Evolutionary conservation across 1,284 basidiomycete species (phyloP).

Genomic region (Cystobasidium slooffiae): DNA sequence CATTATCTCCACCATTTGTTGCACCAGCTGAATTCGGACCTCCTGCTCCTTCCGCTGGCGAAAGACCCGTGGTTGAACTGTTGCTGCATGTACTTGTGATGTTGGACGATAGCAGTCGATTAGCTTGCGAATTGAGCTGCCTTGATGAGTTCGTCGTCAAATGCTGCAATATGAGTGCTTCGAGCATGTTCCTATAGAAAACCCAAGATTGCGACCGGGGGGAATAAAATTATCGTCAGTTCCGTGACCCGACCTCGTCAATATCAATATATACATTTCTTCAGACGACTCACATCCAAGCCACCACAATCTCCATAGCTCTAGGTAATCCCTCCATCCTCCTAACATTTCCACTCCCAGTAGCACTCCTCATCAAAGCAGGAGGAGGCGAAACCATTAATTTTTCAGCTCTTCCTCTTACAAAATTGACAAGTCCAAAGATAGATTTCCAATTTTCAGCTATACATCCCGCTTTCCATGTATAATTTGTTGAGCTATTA

Average conservation of each 20-base stretch:
- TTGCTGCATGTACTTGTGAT: neutral
- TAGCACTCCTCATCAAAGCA: neutral
- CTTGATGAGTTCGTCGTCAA: conserved; percentile 37
- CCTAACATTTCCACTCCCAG: neutral
- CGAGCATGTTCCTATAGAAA: conserved; percentile 36
- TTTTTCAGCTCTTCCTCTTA: conserved; percentile 48
- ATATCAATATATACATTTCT: too few relatives aligned
- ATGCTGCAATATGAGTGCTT: conserved; percentile 42
- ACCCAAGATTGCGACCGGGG: neutral
- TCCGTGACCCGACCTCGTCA: too few relatives aligned
- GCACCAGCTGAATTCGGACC: conserved; percentile 7
- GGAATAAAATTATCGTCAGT: neutral
- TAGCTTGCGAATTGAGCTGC: conserved; percentile 35
- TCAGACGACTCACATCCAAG: conserved; percentile 36
- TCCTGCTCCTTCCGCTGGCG: neutral
- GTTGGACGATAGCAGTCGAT: neutral
- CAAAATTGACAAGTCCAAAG: conserved; percentile 50
- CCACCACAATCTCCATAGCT: conserved; percentile 37
- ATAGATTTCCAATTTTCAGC: conserved; percentile 50
- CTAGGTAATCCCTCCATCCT: conserved; percentile 21
- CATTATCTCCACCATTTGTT: conserved; percentile 30
- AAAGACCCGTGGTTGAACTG: conserved; percentile 2
- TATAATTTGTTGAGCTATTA: neutral
- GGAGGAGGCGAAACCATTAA: neutral
- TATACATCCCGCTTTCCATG: conserved; percentile 45